phyloP scores from a whole-genome alignment of 345 rosid genomes.

The Populus simonii region DNA sequence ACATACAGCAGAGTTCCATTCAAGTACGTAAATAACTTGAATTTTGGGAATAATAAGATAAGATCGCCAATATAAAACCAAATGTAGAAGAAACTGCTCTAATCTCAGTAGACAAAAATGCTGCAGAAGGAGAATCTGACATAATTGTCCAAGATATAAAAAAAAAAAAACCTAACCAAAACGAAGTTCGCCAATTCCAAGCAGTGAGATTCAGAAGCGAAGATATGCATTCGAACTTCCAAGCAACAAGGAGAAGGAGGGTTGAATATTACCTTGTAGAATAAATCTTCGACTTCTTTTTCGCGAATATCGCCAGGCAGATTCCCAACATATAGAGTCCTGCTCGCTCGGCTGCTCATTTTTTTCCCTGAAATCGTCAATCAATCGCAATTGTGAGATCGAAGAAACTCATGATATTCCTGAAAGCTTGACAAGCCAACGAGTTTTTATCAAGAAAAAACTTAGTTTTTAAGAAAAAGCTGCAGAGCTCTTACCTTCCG shows the following conservation, averaged over 20 bases:
- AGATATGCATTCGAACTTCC: not conserved
- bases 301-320: conserved; percentile 86
- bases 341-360: conserved; percentile 80
- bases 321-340: conserved; percentile 93
- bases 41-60: too few species aligned
- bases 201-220: not conserved
- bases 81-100: too few species aligned
- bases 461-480: not conserved
- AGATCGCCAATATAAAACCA: too few species aligned
- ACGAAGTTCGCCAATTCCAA: not conserved
- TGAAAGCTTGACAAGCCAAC: not conserved
- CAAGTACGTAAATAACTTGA: too few species aligned
- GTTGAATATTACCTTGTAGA: conserved; percentile 56
- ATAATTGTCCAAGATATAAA: not conserved
- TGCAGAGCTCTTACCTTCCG: not conserved
- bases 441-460: not conserved
- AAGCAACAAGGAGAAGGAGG: not conserved
- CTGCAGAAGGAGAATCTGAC: not conserved
- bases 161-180: not conserved
- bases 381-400: not conserved
- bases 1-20: too few species aligned
- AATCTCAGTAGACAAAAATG: too few species aligned
- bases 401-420: not conserved
- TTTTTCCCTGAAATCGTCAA: conserved; percentile 24
- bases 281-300: conserved; percentile 89